These are phyloP conservation scores for Scheffersomyces illinoinensis DNA, from an alignment of 1,139 yeast genomes.

Conservation along the genomic window DNA sequence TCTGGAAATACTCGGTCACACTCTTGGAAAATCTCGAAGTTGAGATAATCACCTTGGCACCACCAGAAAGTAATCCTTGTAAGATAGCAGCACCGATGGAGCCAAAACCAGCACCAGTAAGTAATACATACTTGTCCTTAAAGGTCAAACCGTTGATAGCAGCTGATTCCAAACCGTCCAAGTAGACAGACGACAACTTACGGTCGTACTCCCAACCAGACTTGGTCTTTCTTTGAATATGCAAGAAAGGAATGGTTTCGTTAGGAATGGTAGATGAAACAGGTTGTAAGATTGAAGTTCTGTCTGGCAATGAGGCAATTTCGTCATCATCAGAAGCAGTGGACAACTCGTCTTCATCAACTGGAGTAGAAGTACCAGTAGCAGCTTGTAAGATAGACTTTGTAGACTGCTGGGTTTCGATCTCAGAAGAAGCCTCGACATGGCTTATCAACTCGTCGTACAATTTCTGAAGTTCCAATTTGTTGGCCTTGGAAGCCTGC, in stretches of 20 bases:
- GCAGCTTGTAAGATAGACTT: slow-evolving; percentile 38
- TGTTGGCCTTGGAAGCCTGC: slow-evolving; percentile 65
- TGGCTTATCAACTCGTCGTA: slow-evolving; percentile 77
- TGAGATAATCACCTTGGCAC: slow-evolving; percentile 95
- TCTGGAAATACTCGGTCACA: slow-evolving; percentile 94
- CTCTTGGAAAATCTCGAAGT: slow-evolving; percentile 93
- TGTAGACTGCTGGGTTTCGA: slow-evolving; percentile 51
- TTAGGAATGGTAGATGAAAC: slow-evolving; percentile 74
- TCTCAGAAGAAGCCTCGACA: slow-evolving; percentile 69
- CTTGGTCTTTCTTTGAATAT: slow-evolving; percentile 73
- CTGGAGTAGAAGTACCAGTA: slow-evolving; percentile 40
- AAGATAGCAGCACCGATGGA: slow-evolving; percentile 97
- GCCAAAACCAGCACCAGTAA: slow-evolving; percentile 99
- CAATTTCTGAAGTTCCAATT: slow-evolving; percentile 75
- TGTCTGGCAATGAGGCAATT: slow-evolving; percentile 79
- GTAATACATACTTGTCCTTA: slow-evolving; percentile 83
- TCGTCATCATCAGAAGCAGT: slow-evolving; percentile 62
- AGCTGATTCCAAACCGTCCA: slow-evolving; percentile 89
- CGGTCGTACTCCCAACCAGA: slow-evolving; percentile 89
- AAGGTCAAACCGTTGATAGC: slow-evolving; percentile 91
- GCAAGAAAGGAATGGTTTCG: slow-evolving; percentile 93
- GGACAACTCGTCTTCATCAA: slow-evolving; percentile 54
- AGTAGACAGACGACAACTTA: slow-evolving; percentile 70
- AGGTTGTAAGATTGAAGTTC: slow-evolving; percentile 67
- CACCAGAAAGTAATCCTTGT: slow-evolving; percentile 95